Evolutionary conservation across 495 filamentous ascomycete species (phyloP).

Genomic region (Neurospora sp.): DNA sequence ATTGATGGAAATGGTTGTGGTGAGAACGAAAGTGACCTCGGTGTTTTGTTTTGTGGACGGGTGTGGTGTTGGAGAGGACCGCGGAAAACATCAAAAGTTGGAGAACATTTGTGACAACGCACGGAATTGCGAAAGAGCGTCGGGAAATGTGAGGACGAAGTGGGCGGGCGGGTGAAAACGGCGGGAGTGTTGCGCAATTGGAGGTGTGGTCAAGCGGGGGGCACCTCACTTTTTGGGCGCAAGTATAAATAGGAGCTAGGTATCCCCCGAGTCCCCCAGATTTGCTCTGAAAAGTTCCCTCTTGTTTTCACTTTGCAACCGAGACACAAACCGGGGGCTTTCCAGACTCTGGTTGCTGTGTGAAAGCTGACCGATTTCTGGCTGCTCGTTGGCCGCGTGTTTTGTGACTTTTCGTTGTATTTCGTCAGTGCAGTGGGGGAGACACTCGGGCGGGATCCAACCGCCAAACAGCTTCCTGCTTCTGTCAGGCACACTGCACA

Average conservation of each 20-base stretch:
- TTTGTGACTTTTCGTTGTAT: conserved; percentile 3
- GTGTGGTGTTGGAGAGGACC: background rate
- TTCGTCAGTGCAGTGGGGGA: background rate
- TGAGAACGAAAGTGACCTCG: too few relatives aligned
- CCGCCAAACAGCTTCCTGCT: background rate
- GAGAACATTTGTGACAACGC: background rate
- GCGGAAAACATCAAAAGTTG: background rate
- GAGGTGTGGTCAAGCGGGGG: background rate
- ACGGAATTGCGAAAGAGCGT: background rate
- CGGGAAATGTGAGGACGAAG: background rate
- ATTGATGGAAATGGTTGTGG: too few relatives aligned
- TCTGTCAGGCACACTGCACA: background rate
- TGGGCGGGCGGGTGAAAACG: background rate
- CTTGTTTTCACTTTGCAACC: background rate
- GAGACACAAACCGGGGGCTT: background rate
- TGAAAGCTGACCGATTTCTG: conserved; percentile 7
- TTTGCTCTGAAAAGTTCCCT: background rate
- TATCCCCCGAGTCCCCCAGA: conserved; percentile 8
- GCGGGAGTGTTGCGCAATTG: background rate
- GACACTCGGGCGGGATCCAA: background rate
- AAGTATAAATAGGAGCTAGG: conserved; percentile 18
- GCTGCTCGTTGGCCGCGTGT: conserved; percentile 1
- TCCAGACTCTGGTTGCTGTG: background rate
- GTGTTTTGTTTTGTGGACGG: background rate
- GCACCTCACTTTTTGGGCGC: conserved; percentile 7